phyloP scores from a whole-genome alignment of 2,329 filamentous ascomycete genomes.

The Claviceps sp. region DNA sequence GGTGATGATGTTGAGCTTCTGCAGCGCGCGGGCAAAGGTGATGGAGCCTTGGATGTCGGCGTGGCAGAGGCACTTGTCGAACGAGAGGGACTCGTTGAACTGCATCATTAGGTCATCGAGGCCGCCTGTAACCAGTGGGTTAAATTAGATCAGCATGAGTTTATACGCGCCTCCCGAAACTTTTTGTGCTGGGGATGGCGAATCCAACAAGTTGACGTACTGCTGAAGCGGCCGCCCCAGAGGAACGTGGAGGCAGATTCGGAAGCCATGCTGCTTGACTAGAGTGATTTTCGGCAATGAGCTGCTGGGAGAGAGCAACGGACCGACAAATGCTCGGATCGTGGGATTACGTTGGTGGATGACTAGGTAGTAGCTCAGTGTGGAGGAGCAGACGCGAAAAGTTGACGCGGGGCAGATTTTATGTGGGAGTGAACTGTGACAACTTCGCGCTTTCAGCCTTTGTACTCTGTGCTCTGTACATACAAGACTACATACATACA shows the following conservation, averaged over 20 bases:
- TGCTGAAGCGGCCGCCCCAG: constrained; percentile 2
- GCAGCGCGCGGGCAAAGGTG: constrained; percentile 52
- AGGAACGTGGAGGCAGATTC: constrained; percentile 1
- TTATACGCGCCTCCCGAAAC: background rate
- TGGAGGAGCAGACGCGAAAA: too few relatives aligned
- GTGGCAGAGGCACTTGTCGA: constrained; percentile 50
- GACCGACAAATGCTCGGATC: background rate
- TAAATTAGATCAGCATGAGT: background rate
- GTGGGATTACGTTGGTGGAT: too few relatives aligned
- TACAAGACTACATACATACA: too few relatives aligned
- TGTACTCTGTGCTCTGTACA: too few relatives aligned
- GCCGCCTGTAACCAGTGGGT: background rate
- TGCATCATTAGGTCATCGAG: constrained; percentile 11
- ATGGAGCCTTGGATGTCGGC: constrained; percentile 54
- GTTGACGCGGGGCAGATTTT: too few relatives aligned
- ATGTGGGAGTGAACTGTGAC: too few relatives aligned
- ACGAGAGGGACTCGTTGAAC: constrained; percentile 56
- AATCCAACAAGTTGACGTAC: background rate
- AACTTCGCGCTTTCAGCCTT: too few relatives aligned
- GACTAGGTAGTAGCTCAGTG: too few relatives aligned
- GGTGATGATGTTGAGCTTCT: constrained; percentile 47
- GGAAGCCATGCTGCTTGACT: background rate
- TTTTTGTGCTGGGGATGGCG: background rate
- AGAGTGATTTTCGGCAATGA: background rate
- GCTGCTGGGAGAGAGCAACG: background rate